Evolutionary conservation across 2,329 filamentous ascomycete genomes (phyloP), one percentile per base, ranked within the genome.

Genomic region (Bisporella sp.): DNA sequence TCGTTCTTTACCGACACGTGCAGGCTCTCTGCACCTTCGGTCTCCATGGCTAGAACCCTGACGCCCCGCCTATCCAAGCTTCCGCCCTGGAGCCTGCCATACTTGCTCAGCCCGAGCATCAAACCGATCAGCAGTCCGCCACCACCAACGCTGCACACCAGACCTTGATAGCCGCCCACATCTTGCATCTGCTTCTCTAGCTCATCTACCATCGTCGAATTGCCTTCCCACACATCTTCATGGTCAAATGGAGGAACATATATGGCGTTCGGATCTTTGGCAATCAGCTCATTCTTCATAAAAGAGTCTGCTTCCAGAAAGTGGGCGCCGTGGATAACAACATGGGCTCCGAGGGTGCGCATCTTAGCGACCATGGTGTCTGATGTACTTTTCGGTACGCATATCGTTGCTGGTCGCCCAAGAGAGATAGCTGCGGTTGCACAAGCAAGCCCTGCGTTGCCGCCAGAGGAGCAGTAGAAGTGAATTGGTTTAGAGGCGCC

Each of bases 391-490:
- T 72, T 64, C 0, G 89, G 87, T 1, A 93, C 80, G 31, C 89
- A 85, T 54, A 95, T 85, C 5, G 88, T 92, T 64, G 81, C 83
- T 1, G 79, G 81, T 41, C 79, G 75, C 7, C 28, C 9, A 12
- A 48, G 40, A n/a, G 46, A 21, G 46, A 73, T 71, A 9, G 88
- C 85, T 1, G 89, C 85, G 45, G 81, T 83, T 12, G 88, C 87
- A 61, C 86, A 89, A 1, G 89, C 89, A 4, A 95, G 79, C 1
- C 89, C 89, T 2, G 89, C 89, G 64, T 95, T 95, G 51, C 89
- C 89, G 52, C 87, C 89, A 2, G 82, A 87, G 9, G 84, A 86
- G 62, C 79, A 85, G 71, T 88, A 93, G 75, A 92, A 92, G 71
- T 87, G 86, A 2, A 75, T 68, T 65, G 50, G 66, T 62, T 31